Base-by-base conservation (phyloP, 2,329 filamentous ascomycete species). In the Xylaria sp. region DNA sequence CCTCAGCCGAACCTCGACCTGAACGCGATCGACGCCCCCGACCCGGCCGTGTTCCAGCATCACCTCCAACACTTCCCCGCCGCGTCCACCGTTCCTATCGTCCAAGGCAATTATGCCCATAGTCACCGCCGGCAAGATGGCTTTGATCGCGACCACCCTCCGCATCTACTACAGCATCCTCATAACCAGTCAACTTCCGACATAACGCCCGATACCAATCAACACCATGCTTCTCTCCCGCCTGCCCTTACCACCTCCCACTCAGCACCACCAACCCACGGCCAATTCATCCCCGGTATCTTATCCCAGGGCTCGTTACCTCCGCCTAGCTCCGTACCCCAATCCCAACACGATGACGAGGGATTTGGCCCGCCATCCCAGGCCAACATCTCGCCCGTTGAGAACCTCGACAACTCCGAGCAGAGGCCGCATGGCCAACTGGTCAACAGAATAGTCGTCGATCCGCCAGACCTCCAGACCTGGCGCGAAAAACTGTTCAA, bases 401-500 rank as follows among this genome's bases (percentile, higher is more conserved):
- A 74, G 39, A 68, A 71, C 2, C 56, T 69, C 37, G 72, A 74
- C 38, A 68, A 71, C 2, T 56, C 69, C 18, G 73, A 76, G 22
- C 71, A 74, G 38, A 75, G 75, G 59, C 77, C 74, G 42, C 75
- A 80, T 62, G 77, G 78, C n/a, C 80, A 82, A 63, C 72, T 82
- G 53, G 76, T 78, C 44, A 77, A 72, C 21, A 86, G 78, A 65
- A 75, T 88, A 60, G 78, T 90, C 9, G 70, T 84, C 7, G 76
- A 89, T 63, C 89, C 89, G 38, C 88, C 88, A 2, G 78, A 88
- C 61, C 76, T 92, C 44, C 76, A 83, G 11, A 75, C 77, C 57
- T 93, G 90, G 90, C 78, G 90, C 47, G 78, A 88, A 62, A 86
- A 79, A 65, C 74, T 92, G 42, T 93, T 92, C 70, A 80, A 89